Percentiles rank a stretch among this genome's conserved stretches.
Evolutionary conservation across 2,329 filamentous ascomycete genomes (phyloP).

Genomic region (Clarireedia sp.): DNA sequence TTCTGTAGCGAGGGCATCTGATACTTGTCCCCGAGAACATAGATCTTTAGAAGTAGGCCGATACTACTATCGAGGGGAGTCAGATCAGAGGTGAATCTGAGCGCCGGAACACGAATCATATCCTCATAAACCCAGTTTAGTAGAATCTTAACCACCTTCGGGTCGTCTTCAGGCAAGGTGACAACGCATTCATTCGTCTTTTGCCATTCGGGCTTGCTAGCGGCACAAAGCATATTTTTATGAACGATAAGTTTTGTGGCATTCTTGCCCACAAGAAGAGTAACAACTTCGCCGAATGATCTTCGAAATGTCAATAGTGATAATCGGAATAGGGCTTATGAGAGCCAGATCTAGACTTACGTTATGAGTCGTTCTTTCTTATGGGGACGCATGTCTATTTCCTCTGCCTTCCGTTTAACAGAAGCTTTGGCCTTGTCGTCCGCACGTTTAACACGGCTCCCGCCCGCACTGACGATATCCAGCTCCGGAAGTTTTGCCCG

Average conservation of each 20-base stretch:
- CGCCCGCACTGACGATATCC: too few species aligned
- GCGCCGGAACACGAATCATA: not conserved
- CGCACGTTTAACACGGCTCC: not conserved
- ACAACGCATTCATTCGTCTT: not conserved
- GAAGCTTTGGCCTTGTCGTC: not conserved
- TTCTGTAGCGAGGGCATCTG: not conserved
- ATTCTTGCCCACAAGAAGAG: slow-evolving; percentile 8
- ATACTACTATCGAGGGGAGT: not conserved
- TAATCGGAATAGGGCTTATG: not conserved
- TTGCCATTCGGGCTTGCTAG: slow-evolving; percentile 12
- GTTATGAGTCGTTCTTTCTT: not conserved
- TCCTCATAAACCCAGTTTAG: not conserved
- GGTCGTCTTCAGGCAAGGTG: not conserved
- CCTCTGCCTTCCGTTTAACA: not conserved
- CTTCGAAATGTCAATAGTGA: not conserved
- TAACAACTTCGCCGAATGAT: not conserved
- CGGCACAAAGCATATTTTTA: slow-evolving; percentile 11
- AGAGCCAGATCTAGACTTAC: not conserved
- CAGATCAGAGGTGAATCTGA: too few species aligned
- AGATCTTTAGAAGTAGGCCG: not conserved
- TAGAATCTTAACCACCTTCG: not conserved
- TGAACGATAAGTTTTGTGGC: not conserved
- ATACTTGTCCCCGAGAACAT: not conserved
- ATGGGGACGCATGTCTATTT: not conserved
- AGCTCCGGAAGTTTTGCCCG: too few species aligned